Evolutionary conservation across 495 filamentous ascomycete species (phyloP).

Genomic region (Haplographium delicatum): DNA sequence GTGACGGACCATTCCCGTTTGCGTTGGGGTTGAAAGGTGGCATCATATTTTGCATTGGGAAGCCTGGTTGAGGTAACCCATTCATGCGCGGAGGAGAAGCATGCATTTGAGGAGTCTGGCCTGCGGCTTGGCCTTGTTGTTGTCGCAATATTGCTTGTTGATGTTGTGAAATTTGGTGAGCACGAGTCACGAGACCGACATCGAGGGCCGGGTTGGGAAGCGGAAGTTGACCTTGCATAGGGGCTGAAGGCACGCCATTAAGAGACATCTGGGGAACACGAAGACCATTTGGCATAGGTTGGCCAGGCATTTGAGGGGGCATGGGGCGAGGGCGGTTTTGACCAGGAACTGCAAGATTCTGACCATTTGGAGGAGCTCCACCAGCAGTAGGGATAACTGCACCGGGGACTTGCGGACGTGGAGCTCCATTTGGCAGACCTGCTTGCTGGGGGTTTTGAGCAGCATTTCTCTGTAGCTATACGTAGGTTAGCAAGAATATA

Average conservation of each 20-base stretch:
- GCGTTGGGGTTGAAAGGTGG: conserved; percentile 20
- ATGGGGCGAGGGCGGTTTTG: conserved; percentile 23
- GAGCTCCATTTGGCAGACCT: conserved; percentile 27
- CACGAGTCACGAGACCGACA: conserved; percentile 45
- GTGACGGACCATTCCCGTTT: conserved; percentile 10
- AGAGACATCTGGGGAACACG: conserved; percentile 49
- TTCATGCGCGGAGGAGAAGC: conserved; percentile 37
- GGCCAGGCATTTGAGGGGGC: conserved; percentile 23
- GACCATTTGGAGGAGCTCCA: conserved; percentile 7
- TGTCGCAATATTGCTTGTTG: conserved; percentile 51
- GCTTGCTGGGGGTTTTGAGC: conserved; percentile 35
- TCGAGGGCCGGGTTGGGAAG: conserved; percentile 62
- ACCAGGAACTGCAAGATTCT: conserved; percentile 27
- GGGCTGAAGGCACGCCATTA: conserved; percentile 65
- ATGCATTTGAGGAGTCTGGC: conserved; percentile 29
- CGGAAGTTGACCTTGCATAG: conserved; percentile 58
- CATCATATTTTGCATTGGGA: conserved; percentile 27
- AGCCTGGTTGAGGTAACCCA: conserved; percentile 30
- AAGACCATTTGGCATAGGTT: conserved; percentile 38
- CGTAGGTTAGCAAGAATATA: conserved; percentile 24
- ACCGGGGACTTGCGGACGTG: conserved; percentile 38
- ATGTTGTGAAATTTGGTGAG: conserved; percentile 58
- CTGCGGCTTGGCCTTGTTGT: conserved; percentile 40
- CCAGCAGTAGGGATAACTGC: conserved; percentile 14
- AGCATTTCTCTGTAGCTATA: conserved; percentile 35